Conservation (phyloP, 352 stramenopile genomes). For the Phytophthora vignae region DNA sequence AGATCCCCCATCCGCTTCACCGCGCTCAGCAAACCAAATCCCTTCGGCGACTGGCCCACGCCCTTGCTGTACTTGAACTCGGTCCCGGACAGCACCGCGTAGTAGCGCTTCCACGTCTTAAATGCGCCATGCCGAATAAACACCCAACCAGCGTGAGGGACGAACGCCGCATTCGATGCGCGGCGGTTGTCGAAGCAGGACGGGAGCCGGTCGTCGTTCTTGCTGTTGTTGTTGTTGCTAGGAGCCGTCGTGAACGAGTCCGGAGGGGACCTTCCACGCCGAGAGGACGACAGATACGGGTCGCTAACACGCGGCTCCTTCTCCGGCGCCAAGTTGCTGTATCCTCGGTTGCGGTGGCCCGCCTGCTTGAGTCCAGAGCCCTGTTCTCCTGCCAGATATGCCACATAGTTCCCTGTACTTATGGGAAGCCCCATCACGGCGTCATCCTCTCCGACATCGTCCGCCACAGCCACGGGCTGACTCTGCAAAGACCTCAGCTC, state of each 20-base stretch:
- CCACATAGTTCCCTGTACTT: conserved; percentile 66
- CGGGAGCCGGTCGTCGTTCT: conserved; percentile 17
- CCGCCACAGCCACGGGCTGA: background rate
- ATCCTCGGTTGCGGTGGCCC: conserved; percentile 51
- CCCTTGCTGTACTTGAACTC: conserved; percentile 84
- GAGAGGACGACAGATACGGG: conserved; percentile 43
- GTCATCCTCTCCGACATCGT: conserved; percentile 39
- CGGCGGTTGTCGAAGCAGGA: conserved; percentile 82
- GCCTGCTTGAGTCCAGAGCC: conserved; percentile 34
- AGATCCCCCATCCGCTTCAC: conserved; percentile 54
- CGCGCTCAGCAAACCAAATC: conserved; percentile 66
- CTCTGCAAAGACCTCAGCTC: conserved; percentile 4
- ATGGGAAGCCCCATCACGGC: conserved; percentile 69
- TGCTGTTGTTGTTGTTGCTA: conserved; percentile 27
- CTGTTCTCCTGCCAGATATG: conserved; percentile 46
- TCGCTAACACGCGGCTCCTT: conserved; percentile 48
- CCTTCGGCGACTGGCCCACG: conserved; percentile 66
- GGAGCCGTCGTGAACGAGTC: conserved; percentile 40
- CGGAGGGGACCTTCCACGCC: conserved; percentile 19
- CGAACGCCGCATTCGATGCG: conserved; percentile 54
- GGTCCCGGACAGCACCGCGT: conserved; percentile 69
- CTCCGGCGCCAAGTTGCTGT: conserved; percentile 59
- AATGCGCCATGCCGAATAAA: conserved; percentile 70
- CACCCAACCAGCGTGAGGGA: conserved; percentile 74
- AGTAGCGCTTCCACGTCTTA: conserved; percentile 77